Percentiles rank a stretch among this genome's conserved stretches.
Evolutionary conservation across 1,284 basidiomycete species (phyloP).

Genomic region (Mycosarcoma maydis): DNA sequence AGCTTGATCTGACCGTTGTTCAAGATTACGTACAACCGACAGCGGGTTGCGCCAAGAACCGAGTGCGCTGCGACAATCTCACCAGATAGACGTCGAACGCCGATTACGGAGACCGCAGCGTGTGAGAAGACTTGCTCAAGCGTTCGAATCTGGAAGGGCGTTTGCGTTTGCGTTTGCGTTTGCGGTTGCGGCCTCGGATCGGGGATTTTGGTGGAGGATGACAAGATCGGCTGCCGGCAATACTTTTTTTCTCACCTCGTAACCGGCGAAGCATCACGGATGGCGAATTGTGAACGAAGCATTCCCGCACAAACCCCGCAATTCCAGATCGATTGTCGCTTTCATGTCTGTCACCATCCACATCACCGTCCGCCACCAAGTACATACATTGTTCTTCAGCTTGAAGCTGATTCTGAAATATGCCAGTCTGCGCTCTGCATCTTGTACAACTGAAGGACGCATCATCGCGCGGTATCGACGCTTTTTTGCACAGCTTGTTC

Average conservation of each 20-base stretch:
- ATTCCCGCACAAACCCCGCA: constrained; percentile 5
- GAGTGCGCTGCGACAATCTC: no score
- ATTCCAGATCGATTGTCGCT: not conserved
- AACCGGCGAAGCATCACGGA: no score
- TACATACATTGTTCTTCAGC: not conserved
- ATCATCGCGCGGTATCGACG: constrained; percentile 8
- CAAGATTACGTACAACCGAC: not conserved
- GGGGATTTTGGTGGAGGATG: not conserved
- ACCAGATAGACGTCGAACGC: no score
- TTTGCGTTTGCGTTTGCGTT: no score
- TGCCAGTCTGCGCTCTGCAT: constrained; percentile 39
- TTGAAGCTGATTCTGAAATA: not conserved
- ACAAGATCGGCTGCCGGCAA: constrained; percentile 8
- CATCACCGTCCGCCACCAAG: not conserved
- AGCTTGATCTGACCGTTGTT: not conserved
- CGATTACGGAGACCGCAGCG: no score
- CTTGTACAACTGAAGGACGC: constrained; percentile 27
- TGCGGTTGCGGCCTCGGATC: no score
- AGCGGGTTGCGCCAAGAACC: not conserved
- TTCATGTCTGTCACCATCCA: not conserved
- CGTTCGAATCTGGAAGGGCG: no score
- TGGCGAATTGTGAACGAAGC: no score
- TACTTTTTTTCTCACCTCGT: no score
- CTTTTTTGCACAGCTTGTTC: constrained; percentile 14
- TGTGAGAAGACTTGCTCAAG: no score